These are phyloP conservation scores for Trypanosoma theileri DNA, from an alignment of 208 protist species.

Conservation along the genomic window DNA sequence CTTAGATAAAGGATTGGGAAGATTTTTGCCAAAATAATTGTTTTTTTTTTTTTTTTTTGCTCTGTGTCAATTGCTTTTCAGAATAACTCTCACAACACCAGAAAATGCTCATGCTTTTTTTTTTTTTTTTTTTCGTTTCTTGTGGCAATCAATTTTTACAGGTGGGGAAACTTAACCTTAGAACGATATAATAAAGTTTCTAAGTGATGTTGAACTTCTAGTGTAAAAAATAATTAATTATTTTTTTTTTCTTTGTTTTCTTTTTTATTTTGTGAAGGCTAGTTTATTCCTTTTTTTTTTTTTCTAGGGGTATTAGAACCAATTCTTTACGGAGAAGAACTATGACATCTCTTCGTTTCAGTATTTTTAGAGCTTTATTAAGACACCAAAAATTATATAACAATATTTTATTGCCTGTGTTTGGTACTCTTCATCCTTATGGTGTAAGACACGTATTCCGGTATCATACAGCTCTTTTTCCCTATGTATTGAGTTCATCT, in stretches of 20 bases:
- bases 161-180: no score
- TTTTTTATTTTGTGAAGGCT: conserved; percentile 3
- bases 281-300: conserved; percentile 22
- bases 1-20: not conserved
- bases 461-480: conserved; percentile 10
- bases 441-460: conserved; percentile 5
- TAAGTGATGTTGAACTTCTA: conserved; percentile 18
- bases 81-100: no score
- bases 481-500: conserved; percentile 2
- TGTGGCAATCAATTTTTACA: not conserved
- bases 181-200: no score
- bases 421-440: conserved; percentile 15
- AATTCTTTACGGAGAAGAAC: not conserved
- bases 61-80: not conserved
- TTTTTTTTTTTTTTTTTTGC: not conserved
- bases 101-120: no score
- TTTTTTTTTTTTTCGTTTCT: conserved; percentile 7
- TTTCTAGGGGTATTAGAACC: not conserved
- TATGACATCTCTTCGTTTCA: conserved; percentile 10
- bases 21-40: conserved; percentile 16
- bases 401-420: conserved; percentile 6
- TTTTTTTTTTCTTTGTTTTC: conserved; percentile 28
- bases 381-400: conserved; percentile 16
- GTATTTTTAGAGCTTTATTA: conserved; percentile 10
- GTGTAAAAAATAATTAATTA: conserved; percentile 11